Base-by-base conservation (phyloP, 2,329 filamentous ascomycete genomes). In the Neofusicoccum parvum region DNA sequence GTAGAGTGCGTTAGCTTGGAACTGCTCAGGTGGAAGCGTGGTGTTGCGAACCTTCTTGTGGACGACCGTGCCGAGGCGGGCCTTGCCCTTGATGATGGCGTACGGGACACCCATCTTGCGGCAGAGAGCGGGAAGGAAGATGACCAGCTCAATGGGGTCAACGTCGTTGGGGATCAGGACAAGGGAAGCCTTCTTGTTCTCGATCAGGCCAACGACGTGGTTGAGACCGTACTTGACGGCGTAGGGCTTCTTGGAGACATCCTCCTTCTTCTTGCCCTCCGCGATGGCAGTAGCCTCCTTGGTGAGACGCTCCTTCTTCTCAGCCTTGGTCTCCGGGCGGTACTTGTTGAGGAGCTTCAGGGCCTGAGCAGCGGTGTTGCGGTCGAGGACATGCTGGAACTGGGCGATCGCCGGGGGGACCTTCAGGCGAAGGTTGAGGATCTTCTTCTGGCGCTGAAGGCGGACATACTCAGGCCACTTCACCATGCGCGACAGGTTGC, bases 331-430 rank as follows among this genome's bases (percentile, higher is more conserved):
- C 89, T 99, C 95, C 74, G 95, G 95, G 77, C 94, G 93, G 91
- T 99, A 99, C 89, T 99, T 99, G 92, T 97, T 96, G 80, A 99
- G 92, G 80, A 99, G 90, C 89, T 98, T 98, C 88, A 99, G 95
- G 72, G 92, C 87, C 87, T 98, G 94, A 76, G 93, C 92, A 74
- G 96, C 96, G 73, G 94, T 74, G 72, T 78, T 79, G 64, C 76
- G 75, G 75, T 78, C 76, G 64, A 98, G 91, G 75, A 96, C 93
- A 83, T 94, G 91, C 86, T 93, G 90, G 90, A 98, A 99, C 87
- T 99, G 95, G 75, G 94, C 89, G 76, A 99, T 93, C 75, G 94
- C 90, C 79, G 96, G 95, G 70, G 95, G 95, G 70, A 99, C 95
- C 91, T 99, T 99, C 79, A 99, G 87, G 79, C 95, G 94, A 84